Evolutionary conservation across 768 basidiomycete genomes (phyloP), one percentile per base, ranked within the genome.

Genomic region (Calocybe gangraenosa): DNA sequence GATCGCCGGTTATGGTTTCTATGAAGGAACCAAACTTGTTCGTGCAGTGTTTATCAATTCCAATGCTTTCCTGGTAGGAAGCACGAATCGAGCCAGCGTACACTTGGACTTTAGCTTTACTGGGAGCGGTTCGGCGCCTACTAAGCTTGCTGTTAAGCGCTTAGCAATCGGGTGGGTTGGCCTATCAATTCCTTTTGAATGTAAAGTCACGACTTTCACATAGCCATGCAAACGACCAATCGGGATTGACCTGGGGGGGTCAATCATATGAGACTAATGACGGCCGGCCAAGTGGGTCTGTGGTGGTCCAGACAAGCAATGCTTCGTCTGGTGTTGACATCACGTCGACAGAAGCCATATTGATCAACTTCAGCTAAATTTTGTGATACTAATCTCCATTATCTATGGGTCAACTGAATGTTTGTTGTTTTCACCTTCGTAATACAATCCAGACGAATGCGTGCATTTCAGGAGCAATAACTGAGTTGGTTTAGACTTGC

Each of bases 1-100:
- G 19, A 58, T 84, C 25, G 65, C 81, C 14, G 84, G 79, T 23
- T 86, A 85, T 54, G 84, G 76, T 2, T 73, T 81, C 46, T 85
- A 74, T 55, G 80, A 81, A 53, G 53, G 61, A 7, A 63, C 57
- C 1, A 39, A 11, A 0, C 61, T 85, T 37, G 63, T 50, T 9
- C 72, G 76, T 22, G 77, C 75, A 1, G 59, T 83, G 1, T 73
- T 87, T 49, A 74, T 85, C 58, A 82, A 86, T 54, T 75, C 70
- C 0, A 56, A 74, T 21, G 77, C 81, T 3, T 84, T 72, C 55
- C 59, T 75, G 22, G 51, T 55, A 4, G 64, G 57, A 0, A 55
- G 53, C 36, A 64, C 63, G 13, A 60, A 53, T 3, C 68, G 81
- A 14, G 61, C 55, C 1, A 68, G 61, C 14, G 60, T 63, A 2